phyloP scores from a whole-genome alignment of 345 rosid species.

The Aurinia saxatilis region DNA sequence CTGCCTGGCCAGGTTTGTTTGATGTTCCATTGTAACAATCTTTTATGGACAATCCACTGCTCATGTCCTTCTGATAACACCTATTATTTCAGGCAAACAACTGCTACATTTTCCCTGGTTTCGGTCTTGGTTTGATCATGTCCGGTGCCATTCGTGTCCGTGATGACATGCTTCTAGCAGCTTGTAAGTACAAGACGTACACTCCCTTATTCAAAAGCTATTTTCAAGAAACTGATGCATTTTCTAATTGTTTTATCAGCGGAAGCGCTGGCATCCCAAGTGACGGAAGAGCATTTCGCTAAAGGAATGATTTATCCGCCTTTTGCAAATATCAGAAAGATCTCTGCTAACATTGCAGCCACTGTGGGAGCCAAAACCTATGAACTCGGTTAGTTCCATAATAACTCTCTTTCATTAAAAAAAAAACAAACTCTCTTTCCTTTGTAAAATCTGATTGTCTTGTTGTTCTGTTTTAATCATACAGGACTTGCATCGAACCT shows the following conservation, averaged over 20 bases:
- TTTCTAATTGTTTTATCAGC: slow-evolving; percentile 38
- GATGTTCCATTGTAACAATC: neutral
- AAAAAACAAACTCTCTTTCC: neutral
- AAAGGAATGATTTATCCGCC: slow-evolving; percentile 88
- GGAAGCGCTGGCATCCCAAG: slow-evolving; percentile 85
- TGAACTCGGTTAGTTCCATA: slow-evolving; percentile 59
- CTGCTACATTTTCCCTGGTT: slow-evolving; percentile 90
- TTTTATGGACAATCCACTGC: neutral
- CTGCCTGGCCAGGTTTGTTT: slow-evolving; percentile 77
- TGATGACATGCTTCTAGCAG: slow-evolving; percentile 96
- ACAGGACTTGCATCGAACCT: slow-evolving; percentile 84
- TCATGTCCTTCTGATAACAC: neutral
- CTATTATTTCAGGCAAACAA: slow-evolving; percentile 64
- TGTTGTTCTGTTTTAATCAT: neutral
- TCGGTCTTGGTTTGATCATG: slow-evolving; percentile 90
- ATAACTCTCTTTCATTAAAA: neutral
- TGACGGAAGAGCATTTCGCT: slow-evolving; percentile 47
- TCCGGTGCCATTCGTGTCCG: slow-evolving; percentile 87
- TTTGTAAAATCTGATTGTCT: neutral
- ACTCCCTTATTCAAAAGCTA: neutral
- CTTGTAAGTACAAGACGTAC: slow-evolving; percentile 59
- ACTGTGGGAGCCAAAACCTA: slow-evolving; percentile 84
- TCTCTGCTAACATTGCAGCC: slow-evolving; percentile 87
- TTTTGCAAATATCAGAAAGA: slow-evolving; percentile 76
- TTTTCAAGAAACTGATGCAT: slow-evolving; percentile 2